Percentiles rank a stretch among this genome's conserved stretches.
phyloP scores from a whole-genome alignment of 805 yeast species.

The Yueomyces sp. region DNA sequence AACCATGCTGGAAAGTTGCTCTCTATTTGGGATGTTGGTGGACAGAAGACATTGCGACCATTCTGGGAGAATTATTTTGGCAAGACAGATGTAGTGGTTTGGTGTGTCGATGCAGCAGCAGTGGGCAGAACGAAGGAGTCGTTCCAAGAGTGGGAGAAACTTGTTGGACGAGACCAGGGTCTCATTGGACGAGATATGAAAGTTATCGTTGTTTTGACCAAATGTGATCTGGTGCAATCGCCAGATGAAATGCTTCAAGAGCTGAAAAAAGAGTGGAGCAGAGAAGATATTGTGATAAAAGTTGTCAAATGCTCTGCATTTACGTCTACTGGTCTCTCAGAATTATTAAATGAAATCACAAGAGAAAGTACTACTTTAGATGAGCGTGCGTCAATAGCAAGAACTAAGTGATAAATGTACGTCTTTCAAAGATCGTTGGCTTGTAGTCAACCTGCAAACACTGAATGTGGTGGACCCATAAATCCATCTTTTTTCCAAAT shows the following conservation, averaged over 20 bases:
- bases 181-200: constrained; percentile 45
- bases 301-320: not conserved
- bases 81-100: constrained; percentile 58
- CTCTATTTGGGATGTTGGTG: constrained; percentile 85
- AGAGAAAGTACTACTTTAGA: not conserved
- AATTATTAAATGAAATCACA: not conserved
- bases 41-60: constrained; percentile 68
- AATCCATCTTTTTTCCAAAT: too few species aligned
- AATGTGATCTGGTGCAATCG: not conserved
- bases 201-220: not conserved
- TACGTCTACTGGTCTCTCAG: not conserved
- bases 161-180: constrained; percentile 48
- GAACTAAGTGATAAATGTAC: too few species aligned
- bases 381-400: too few species aligned
- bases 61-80: constrained; percentile 94
- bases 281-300: not conserved
- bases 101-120: constrained; percentile 69
- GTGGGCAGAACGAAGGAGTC: constrained; percentile 53
- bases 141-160: constrained; percentile 45
- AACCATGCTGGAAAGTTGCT: constrained; percentile 30
- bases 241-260: not conserved
- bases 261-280: not conserved
- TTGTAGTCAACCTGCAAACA: too few species aligned
- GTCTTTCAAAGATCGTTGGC: too few species aligned
- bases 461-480: too few species aligned